phyloP scores from a whole-genome alignment of 176 grass and related monocot genomes.

The Triticum urartu region DNA sequence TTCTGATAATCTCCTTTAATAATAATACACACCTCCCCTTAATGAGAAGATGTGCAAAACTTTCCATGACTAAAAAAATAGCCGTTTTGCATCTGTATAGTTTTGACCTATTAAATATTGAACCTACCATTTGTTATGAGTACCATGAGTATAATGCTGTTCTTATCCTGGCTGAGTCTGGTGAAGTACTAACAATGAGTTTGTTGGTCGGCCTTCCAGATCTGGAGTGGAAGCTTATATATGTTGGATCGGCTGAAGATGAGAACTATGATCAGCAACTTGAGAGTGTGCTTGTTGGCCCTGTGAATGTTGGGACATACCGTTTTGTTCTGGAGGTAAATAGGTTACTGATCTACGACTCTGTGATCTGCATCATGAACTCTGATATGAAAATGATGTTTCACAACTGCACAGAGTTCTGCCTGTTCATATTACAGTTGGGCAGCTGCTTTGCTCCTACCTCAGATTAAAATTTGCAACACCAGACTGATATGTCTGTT shows the following conservation, averaged over 20 bases:
- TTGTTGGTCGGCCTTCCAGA: slow-evolving; percentile 38
- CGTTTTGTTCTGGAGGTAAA: slow-evolving; percentile 93
- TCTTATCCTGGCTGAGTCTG: background rate
- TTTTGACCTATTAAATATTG: background rate
- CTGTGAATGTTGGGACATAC: slow-evolving; percentile 93
- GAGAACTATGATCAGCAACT: slow-evolving; percentile 92
- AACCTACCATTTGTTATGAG: background rate
- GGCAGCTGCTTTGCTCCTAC: background rate
- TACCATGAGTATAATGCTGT: background rate
- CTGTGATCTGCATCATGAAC: background rate
- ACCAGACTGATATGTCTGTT: background rate
- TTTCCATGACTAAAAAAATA: background rate
- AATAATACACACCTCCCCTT: background rate
- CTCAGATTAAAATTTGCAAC: slow-evolving; percentile 1
- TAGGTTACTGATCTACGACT: background rate
- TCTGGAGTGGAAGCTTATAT: slow-evolving; percentile 89
- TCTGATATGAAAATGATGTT: no score
- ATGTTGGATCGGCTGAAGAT: slow-evolving; percentile 95
- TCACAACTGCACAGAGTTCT: background rate
- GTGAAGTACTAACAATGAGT: background rate
- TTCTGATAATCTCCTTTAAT: background rate
- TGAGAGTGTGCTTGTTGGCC: slow-evolving; percentile 95
- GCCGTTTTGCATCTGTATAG: background rate
- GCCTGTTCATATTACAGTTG: background rate
- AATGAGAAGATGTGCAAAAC: background rate